Base-by-base conservation (phyloP, 768 basidiomycete genomes). In the Sistotremastrum niveocremeum region DNA sequence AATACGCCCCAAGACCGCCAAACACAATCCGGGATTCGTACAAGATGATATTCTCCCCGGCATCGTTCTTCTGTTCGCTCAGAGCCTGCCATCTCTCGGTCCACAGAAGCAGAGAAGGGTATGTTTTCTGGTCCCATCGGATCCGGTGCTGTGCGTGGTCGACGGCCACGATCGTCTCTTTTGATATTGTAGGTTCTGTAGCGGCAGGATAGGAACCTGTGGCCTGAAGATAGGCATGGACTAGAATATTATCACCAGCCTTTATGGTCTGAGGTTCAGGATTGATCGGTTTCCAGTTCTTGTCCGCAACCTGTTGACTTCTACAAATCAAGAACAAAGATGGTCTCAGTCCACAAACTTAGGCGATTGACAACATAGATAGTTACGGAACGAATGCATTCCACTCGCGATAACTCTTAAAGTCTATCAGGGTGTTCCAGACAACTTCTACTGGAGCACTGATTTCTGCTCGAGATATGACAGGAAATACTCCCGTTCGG, bases 21-120 rank as follows among this genome's bases (percentile, higher is more conserved):
- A 82, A 84, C 31, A 74, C 76, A 54, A 80, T 79, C 6, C 69
- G 59, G 4, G 72, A 74, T 59, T 84, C 79, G 50, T 85, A 85
- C 41, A 66, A 69, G 31, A 79, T 81, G 52, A 64, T 63, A 12
- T 34, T 50, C 52, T 73, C 70, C 35, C 70, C 74, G 1, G 64
- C 67, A 37, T 66, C 72, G 34, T 59, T 62, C 6, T 69, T 64
- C 32, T 63, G 71, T 38, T 57, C 62, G 31, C 57, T 58, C 44
- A 85, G 57, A 47, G 64, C 65, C 59, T 85, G 82, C 81, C 80
- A 84, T 10, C 83, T 68, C 48, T 76, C 73, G 2, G 73, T 61
- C 31, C 51, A 47, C 31, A 84, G 51, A n/a, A 79, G 49, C 68
- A 72, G 77, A 1, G 49, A 36, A 1, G 76, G 73, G 32, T 63